Conservation (phyloP, 2,329 filamentous ascomycete species). For the Aureobasidium sp. region DNA sequence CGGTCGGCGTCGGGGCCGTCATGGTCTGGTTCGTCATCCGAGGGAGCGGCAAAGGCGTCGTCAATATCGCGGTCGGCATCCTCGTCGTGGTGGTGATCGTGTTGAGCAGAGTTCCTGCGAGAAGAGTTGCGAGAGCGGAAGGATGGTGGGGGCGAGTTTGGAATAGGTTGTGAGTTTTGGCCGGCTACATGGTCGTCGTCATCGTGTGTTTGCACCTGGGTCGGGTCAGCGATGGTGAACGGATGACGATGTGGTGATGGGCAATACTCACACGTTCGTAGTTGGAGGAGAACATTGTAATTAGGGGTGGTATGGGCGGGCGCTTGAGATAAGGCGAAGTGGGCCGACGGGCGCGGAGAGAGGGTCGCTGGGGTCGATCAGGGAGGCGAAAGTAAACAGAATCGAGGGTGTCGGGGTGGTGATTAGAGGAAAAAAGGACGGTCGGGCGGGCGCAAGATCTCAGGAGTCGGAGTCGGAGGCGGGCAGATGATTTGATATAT, state of each 20-base stretch:
- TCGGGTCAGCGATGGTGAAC: neutral
- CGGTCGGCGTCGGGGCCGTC: conserved; percentile 68
- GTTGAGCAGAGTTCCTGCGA: conserved; percentile 46
- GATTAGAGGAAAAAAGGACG: neutral
- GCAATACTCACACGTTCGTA: conserved; percentile 38
- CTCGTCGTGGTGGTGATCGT: conserved; percentile 45
- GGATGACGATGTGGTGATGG: neutral
- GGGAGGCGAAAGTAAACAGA: conserved; percentile 3
- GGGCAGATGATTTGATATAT: conserved; percentile 2
- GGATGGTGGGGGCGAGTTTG: conserved; percentile 58
- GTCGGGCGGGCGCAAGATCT: neutral
- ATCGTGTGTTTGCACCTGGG: conserved; percentile 38
- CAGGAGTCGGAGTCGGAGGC: neutral
- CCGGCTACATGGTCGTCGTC: conserved; percentile 30
- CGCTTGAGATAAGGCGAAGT: neutral
- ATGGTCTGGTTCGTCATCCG: conserved; percentile 61
- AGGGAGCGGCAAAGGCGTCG: conserved; percentile 71
- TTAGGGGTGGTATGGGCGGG: neutral
- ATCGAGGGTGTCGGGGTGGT: neutral
- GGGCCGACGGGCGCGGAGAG: conserved; percentile 1
- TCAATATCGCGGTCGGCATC: conserved; percentile 74
- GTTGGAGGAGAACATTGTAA: conserved; percentile 37
- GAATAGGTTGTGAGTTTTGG: conserved; percentile 29
- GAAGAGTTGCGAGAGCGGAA: conserved; percentile 82
- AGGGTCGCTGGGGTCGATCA: conserved; percentile 2